A percentile compares a stretch with the other conserved stretches of the same genome.
Evolutionary conservation across 1,139 yeast genomes (phyloP).

Genomic region (Sugiyamaella paludigena): DNA sequence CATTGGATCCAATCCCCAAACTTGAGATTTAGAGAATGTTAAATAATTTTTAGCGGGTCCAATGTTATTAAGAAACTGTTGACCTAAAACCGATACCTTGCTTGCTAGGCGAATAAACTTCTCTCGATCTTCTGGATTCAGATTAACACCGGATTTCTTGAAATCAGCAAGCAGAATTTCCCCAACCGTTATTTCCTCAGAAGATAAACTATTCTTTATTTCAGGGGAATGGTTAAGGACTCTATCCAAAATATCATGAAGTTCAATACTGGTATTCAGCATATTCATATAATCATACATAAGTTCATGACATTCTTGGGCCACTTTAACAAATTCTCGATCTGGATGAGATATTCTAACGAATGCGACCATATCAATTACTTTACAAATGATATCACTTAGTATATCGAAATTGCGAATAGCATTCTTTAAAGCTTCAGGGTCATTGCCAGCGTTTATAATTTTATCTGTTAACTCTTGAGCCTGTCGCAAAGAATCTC

Average conservation of each 20-base stretch:
- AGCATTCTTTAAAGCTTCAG: slow-evolving; percentile 51
- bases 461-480: slow-evolving; percentile 57
- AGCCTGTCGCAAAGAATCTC: slow-evolving; percentile 61
- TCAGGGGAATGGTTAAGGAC: slow-evolving; percentile 48
- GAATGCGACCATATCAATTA: slow-evolving; percentile 91
- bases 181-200: slow-evolving; percentile 84
- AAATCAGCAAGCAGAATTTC: slow-evolving; percentile 78
- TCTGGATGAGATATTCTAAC: slow-evolving; percentile 87
- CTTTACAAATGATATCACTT: slow-evolving; percentile 86
- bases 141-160: slow-evolving; percentile 84
- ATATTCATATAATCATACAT: slow-evolving; percentile 94
- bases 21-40: slow-evolving; percentile 35
- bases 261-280: slow-evolving; percentile 76
- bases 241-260: slow-evolving; percentile 57
- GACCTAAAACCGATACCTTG: slow-evolving; percentile 77
- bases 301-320: slow-evolving; percentile 83
- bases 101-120: slow-evolving; percentile 78
- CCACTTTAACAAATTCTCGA: slow-evolving; percentile 66
- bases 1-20: slow-evolving; percentile 41
- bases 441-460: slow-evolving; percentile 42
- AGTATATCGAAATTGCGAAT: slow-evolving; percentile 74
- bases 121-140: slow-evolving; percentile 61
- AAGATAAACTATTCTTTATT: slow-evolving; percentile 45
- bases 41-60: slow-evolving; percentile 38
- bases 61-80: slow-evolving; percentile 64